Conservation (phyloP, 108 stramenopile genomes). For the Skeletonema tropicum region DNA sequence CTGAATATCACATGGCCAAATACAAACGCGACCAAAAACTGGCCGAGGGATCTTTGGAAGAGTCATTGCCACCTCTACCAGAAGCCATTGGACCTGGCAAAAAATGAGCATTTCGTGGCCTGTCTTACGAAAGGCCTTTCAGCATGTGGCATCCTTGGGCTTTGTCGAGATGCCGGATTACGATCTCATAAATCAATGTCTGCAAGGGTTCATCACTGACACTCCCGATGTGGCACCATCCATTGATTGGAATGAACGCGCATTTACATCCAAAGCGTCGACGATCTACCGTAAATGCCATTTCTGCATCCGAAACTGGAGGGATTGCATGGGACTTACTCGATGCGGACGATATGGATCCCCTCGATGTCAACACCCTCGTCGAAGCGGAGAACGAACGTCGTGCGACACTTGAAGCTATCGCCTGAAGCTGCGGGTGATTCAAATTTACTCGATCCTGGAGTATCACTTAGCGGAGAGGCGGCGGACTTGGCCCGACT, state of each 20-base stretch:
- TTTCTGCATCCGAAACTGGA: slow-evolving; percentile 23
- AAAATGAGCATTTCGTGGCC: slow-evolving; percentile 58
- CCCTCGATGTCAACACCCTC: slow-evolving; percentile 30
- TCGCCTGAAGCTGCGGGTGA: slow-evolving; percentile 51
- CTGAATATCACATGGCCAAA: slow-evolving; percentile 75
- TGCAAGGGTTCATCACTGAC: slow-evolving; percentile 63
- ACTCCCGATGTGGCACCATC: slow-evolving; percentile 27
- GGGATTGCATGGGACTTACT: slow-evolving; percentile 45
- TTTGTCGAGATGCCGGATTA: slow-evolving; percentile 83
- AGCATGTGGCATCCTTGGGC: slow-evolving; percentile 62
- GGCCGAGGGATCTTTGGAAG: slow-evolving; percentile 31
- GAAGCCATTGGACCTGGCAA: slow-evolving; percentile 61
- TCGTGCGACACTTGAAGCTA: slow-evolving; percentile 51
- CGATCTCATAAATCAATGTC: slow-evolving; percentile 64
- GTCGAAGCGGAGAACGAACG: slow-evolving; percentile 52
- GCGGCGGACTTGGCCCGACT: slow-evolving; percentile 66
- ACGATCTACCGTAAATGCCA: slow-evolving; percentile 10
- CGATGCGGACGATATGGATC: slow-evolving; percentile 44
- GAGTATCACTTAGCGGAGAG: slow-evolving; percentile 45
- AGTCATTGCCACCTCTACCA: slow-evolving; percentile 49
- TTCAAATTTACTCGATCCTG: slow-evolving; percentile 21
- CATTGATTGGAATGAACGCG: slow-evolving; percentile 52
- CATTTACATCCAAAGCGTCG: slow-evolving; percentile 34
- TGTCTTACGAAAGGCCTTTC: slow-evolving; percentile 75
- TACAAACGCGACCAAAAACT: slow-evolving; percentile 44